Percentiles rank a stretch among this genome's conserved stretches.
phyloP scores from a whole-genome alignment of 768 basidiomycete species.

The Clathrus columnatus region DNA sequence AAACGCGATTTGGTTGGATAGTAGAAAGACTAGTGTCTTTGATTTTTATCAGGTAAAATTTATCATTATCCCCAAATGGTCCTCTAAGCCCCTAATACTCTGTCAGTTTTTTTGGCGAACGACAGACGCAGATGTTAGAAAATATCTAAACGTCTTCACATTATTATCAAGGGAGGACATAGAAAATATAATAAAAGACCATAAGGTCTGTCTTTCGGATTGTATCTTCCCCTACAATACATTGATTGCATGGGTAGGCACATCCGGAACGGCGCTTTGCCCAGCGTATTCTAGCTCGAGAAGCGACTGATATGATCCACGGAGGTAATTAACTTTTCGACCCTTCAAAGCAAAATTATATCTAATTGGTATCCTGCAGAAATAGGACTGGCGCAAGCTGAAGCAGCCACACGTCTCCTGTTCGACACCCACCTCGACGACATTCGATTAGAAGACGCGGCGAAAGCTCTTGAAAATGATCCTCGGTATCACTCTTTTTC shows the following conservation, averaged over 20 bases:
- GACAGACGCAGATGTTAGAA: constrained; percentile 69
- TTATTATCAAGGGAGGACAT: constrained; percentile 57
- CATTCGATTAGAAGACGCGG: constrained; percentile 46
- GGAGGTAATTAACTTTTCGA: constrained; percentile 32
- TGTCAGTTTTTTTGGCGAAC: constrained; percentile 82
- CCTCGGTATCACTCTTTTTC: constrained; percentile 50
- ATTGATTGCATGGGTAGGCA: constrained; percentile 15
- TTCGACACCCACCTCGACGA: constrained; percentile 31
- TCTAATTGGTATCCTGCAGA: constrained; percentile 20
- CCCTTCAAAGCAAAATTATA: not conserved
- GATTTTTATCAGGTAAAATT: constrained; percentile 84
- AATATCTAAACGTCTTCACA: constrained; percentile 77
- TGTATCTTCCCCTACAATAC: constrained; percentile 4
- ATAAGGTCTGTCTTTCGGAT: constrained; percentile 35
- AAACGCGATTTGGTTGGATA: constrained; percentile 89
- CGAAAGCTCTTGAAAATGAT: constrained; percentile 55
- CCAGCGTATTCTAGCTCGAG: constrained; percentile 44
- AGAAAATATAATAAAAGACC: constrained; percentile 43
- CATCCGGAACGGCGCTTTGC: constrained; percentile 35
- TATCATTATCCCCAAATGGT: not conserved
- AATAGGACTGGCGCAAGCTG: constrained; percentile 33
- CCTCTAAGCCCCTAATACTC: not conserved
- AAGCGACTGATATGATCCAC: constrained; percentile 54
- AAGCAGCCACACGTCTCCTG: constrained; percentile 36
- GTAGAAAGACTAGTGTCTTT: constrained; percentile 67